Evolutionary conservation across 2,329 filamentous ascomycete species (phyloP).

Genomic region (Paecilomyces niveus): DNA sequence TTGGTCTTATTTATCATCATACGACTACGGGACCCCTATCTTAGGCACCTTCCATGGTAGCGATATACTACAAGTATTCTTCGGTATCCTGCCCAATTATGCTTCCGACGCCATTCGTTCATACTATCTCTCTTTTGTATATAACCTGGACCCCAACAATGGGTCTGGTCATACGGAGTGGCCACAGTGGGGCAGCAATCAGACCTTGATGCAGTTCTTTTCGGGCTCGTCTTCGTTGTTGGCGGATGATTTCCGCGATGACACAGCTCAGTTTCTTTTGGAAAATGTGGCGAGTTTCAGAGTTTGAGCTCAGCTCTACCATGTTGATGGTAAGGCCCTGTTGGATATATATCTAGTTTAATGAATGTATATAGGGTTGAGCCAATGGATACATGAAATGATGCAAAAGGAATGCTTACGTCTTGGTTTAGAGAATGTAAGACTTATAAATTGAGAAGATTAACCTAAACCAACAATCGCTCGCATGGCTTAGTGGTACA

Average conservation of each 20-base stretch:
- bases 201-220: background rate
- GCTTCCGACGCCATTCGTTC: slow-evolving; percentile 54
- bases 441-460: no score
- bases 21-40: slow-evolving; percentile 63
- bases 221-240: background rate
- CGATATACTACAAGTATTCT: slow-evolving; percentile 64
- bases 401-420: no score
- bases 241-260: background rate
- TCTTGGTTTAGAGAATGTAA: no score
- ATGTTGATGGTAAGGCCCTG: background rate
- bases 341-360: background rate
- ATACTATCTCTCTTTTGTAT: slow-evolving; percentile 68
- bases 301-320: background rate
- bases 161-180: background rate
- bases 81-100: slow-evolving; percentile 56
- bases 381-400: no score
- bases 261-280: background rate
- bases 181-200: background rate
- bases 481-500: no score
- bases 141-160: slow-evolving; percentile 60
- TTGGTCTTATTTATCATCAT: slow-evolving; percentile 71
- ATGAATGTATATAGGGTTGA: background rate
- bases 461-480: no score
- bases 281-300: background rate
- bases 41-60: slow-evolving; percentile 70